These are phyloP conservation scores for Penicillium lividum DNA, from an alignment of 495 filamentous ascomycete genomes.

Conservation along the genomic window DNA sequence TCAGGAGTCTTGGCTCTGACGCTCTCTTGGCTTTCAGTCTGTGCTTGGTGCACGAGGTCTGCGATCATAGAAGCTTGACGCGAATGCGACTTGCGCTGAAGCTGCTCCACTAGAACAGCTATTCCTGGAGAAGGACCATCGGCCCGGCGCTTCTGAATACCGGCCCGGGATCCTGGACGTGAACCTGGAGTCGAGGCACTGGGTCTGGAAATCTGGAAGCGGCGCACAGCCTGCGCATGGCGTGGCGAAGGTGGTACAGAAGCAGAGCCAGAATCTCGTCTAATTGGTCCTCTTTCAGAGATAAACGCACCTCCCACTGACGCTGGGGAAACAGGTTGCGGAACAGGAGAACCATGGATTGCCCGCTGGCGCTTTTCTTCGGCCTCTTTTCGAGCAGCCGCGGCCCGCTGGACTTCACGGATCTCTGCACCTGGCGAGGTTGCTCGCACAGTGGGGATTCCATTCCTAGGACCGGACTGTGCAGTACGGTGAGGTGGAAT, in stretches of 20 bases:
- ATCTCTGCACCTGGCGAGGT: slow-evolving; percentile 50
- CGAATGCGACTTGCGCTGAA: slow-evolving; percentile 40
- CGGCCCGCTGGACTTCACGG: slow-evolving; percentile 38
- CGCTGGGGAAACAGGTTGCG: slow-evolving; percentile 5
- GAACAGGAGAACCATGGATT: slow-evolving; percentile 24
- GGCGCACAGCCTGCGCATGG: slow-evolving; percentile 32
- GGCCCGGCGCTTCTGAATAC: slow-evolving; percentile 43
- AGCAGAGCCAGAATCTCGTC: neutral
- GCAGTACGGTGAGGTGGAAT: slow-evolving; percentile 20
- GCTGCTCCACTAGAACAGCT: slow-evolving; percentile 46
- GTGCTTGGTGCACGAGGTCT: slow-evolving; percentile 29
- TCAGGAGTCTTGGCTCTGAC: neutral
- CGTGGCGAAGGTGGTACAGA: slow-evolving; percentile 15
- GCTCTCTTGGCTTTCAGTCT: slow-evolving; percentile 2
- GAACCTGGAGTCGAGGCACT: slow-evolving; percentile 28
- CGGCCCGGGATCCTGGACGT: slow-evolving; percentile 23
- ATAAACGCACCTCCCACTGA: neutral
- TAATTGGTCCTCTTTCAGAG: neutral
- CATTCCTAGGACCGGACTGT: slow-evolving; percentile 16
- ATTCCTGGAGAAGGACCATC: slow-evolving; percentile 31
- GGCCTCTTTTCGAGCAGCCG: slow-evolving; percentile 31
- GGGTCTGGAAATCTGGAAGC: slow-evolving; percentile 46
- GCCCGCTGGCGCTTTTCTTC: slow-evolving; percentile 34
- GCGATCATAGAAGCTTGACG: slow-evolving; percentile 44
- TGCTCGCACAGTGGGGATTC: slow-evolving; percentile 42